Evolutionary conservation across 768 basidiomycete species (phyloP).

Genomic region (Kwoniella pini): DNA sequence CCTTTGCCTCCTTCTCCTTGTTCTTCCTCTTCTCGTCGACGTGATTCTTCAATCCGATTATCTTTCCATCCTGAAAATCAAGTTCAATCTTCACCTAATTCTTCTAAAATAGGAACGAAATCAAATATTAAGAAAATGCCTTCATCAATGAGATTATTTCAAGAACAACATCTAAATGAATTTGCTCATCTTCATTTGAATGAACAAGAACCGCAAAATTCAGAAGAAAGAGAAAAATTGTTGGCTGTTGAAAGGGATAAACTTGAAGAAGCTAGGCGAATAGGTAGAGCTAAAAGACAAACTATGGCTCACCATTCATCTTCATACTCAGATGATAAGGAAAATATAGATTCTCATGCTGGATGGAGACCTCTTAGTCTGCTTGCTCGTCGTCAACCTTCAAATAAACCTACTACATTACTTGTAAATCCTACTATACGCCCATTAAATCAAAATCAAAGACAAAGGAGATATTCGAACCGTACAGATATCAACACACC

Average conservation of each 20-base stretch:
- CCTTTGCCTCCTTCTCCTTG: constrained; percentile 1
- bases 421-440: not conserved
- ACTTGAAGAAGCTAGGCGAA: constrained; percentile 30
- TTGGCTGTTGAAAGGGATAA: constrained; percentile 22
- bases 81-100: not conserved
- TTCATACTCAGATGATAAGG: not conserved
- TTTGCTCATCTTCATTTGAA: constrained; percentile 37
- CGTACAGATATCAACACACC: not conserved
- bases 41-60: not conserved
- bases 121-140: constrained; percentile 8
- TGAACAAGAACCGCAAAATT: constrained; percentile 6
- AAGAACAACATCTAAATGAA: constrained; percentile 29
- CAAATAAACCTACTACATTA: not conserved
- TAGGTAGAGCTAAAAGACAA: constrained; percentile 29
- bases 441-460: not conserved
- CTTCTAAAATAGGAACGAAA: not conserved
- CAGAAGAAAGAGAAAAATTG: constrained; percentile 8
- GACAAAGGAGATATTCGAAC: constrained; percentile 1
- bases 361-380: constrained; percentile 33
- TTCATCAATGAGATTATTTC: constrained; percentile 24
- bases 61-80: not conserved
- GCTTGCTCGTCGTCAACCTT: constrained; percentile 13
- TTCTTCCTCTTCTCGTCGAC: constrained; percentile 1
- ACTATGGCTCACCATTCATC: constrained; percentile 10
- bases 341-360: not conserved